Evolutionary conservation across 176 grass and related monocot species (phyloP).

Genomic region (Leersia perrieri): DNA sequence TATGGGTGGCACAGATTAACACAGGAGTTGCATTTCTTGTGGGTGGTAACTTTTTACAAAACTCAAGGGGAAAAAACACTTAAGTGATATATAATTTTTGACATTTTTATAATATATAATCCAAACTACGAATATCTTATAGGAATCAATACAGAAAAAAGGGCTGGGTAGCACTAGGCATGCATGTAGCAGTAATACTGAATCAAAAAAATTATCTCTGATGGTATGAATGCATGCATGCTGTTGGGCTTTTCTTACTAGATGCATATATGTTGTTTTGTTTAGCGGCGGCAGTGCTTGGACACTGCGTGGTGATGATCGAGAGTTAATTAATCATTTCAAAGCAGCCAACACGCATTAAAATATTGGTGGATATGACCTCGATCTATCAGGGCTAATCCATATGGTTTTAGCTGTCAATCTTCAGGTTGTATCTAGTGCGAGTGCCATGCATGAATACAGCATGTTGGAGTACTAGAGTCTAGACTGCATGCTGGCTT

Average conservation of each 20-base stretch:
- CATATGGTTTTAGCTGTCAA: background rate
- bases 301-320: background rate
- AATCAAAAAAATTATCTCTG: background rate
- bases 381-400: background rate
- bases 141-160: background rate
- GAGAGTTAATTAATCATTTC: background rate
- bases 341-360: too few relatives aligned
- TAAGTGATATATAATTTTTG: background rate
- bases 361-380: background rate
- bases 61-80: background rate
- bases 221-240: background rate
- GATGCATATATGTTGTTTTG: background rate
- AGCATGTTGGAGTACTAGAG: background rate
- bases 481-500: background rate
- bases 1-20: too few relatives aligned
- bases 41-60: too few relatives aligned
- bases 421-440: constrained; percentile 19
- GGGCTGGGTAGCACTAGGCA: background rate
- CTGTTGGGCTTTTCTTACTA: background rate
- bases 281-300: background rate
- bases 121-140: background rate
- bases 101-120: background rate
- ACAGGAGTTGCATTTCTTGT: background rate
- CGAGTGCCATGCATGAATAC: background rate
- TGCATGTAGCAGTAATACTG: background rate